These are phyloP conservation scores for Eucalyptus urophylla DNA, from an alignment of 345 rosid species.

Conservation along the genomic window DNA sequence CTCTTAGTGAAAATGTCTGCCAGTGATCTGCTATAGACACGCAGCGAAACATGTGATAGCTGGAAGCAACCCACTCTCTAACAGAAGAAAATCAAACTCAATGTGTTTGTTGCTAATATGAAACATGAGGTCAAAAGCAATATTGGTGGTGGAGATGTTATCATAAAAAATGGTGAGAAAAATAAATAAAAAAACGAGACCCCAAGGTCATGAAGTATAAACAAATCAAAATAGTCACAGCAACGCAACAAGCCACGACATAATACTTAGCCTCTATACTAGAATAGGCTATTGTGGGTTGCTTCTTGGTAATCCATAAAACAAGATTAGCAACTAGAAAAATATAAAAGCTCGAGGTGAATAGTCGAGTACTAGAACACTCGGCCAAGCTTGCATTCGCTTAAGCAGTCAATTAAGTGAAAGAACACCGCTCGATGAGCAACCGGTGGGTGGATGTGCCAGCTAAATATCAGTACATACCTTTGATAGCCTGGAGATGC, in stretches of 20 bases:
- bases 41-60: accelerated
- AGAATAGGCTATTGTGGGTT: not conserved
- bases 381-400: not conserved
- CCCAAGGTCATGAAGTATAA: not conserved
- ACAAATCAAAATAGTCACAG: not conserved
- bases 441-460: not conserved
- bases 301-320: not conserved
- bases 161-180: not conserved
- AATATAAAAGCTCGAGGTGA: not conserved
- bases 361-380: not conserved
- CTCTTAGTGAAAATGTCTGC: not conserved
- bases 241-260: not conserved
- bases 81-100: no score
- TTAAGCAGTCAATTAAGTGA: not conserved
- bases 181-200: not conserved
- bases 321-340: not conserved
- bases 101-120: not conserved
- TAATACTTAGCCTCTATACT: not conserved
- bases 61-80: not conserved
- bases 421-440: not conserved
- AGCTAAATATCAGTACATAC: not conserved
- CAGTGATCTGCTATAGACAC: accelerated
- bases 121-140: not conserved
- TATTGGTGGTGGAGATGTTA: not conserved
- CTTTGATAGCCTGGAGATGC: accelerated